Conservation (phyloP, 2,329 filamentous ascomycete species). For the Sporothrix brunneoviolacea region DNA sequence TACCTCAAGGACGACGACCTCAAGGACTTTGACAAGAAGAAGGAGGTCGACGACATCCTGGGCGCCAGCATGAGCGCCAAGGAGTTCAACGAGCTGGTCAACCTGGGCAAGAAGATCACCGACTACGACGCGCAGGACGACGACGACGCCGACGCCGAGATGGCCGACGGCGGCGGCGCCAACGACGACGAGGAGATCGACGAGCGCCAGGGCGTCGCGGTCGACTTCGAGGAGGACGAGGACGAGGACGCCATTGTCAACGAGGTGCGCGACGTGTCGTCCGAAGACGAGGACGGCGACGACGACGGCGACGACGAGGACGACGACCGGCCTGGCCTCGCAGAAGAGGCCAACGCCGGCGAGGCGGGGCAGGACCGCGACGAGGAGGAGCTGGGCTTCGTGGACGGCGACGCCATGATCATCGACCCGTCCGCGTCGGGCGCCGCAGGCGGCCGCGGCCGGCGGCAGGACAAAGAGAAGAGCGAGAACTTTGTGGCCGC, state of each 20-base stretch:
- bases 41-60: constrained; percentile 88
- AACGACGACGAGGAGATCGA: constrained; percentile 74
- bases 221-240: constrained; percentile 90
- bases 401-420: constrained; percentile 70
- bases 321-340: constrained; percentile 49
- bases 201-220: constrained; percentile 91
- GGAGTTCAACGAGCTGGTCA: constrained; percentile 94
- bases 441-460: constrained; percentile 41
- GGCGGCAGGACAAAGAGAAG: constrained; percentile 39
- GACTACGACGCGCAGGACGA: constrained; percentile 97
- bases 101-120: constrained; percentile 96
- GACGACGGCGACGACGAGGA: constrained; percentile 63
- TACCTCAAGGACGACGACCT: constrained; percentile 90
- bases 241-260: constrained; percentile 73
- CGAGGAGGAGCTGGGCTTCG: constrained; percentile 43
- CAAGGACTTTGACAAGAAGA: constrained; percentile 98
- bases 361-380: constrained; percentile 41
- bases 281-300: constrained; percentile 68
- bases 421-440: constrained; percentile 56
- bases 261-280: constrained; percentile 83
- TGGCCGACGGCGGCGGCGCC: constrained; percentile 53
- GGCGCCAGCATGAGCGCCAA: constrained; percentile 77
- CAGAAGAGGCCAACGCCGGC: constrained; percentile 46
- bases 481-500: constrained; percentile 64
- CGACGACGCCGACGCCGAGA: constrained; percentile 82